phyloP scores from a whole-genome alignment of 2,329 filamentous ascomycete genomes.

The Aureobasidium sp. region DNA sequence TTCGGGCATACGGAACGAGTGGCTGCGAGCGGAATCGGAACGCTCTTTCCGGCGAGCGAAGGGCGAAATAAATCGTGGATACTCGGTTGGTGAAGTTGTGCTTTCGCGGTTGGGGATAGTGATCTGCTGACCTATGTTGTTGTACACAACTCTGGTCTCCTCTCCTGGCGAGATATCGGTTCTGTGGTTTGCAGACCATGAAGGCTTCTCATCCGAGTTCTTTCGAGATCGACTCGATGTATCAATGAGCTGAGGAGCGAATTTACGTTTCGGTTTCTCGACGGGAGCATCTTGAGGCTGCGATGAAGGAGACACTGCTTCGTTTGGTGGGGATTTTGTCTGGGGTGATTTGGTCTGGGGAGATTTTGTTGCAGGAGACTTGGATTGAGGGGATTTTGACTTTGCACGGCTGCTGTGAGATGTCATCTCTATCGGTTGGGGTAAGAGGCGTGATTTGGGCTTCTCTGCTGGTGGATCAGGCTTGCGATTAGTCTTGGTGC shows the following conservation, averaged over 20 bases:
- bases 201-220: slow-evolving; percentile 56
- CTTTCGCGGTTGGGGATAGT: background rate
- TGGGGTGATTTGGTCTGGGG: slow-evolving; percentile 5
- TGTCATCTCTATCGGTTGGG: slow-evolving; percentile 54
- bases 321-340: slow-evolving; percentile 7
- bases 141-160: slow-evolving; percentile 14
- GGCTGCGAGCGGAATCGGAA: slow-evolving; percentile 26
- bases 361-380: slow-evolving; percentile 16
- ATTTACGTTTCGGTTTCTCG: slow-evolving; percentile 40
- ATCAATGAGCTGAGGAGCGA: slow-evolving; percentile 75
- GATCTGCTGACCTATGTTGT: slow-evolving; percentile 10
- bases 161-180: slow-evolving; percentile 59
- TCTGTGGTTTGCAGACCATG: slow-evolving; percentile 59
- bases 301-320: slow-evolving; percentile 12
- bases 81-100: background rate
- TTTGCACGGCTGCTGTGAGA: slow-evolving; percentile 49
- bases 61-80: slow-evolving; percentile 7
- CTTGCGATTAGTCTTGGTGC: slow-evolving; percentile 20
- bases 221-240: slow-evolving; percentile 66
- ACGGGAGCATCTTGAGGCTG: slow-evolving; percentile 6
- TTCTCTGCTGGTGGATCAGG: slow-evolving; percentile 2
- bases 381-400: slow-evolving; percentile 11
- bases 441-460: slow-evolving; percentile 5
- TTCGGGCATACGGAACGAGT: slow-evolving; percentile 55
- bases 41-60: slow-evolving; percentile 17